phyloP scores from a whole-genome alignment of 495 filamentous ascomycete species.

The Penicillium daleae region DNA sequence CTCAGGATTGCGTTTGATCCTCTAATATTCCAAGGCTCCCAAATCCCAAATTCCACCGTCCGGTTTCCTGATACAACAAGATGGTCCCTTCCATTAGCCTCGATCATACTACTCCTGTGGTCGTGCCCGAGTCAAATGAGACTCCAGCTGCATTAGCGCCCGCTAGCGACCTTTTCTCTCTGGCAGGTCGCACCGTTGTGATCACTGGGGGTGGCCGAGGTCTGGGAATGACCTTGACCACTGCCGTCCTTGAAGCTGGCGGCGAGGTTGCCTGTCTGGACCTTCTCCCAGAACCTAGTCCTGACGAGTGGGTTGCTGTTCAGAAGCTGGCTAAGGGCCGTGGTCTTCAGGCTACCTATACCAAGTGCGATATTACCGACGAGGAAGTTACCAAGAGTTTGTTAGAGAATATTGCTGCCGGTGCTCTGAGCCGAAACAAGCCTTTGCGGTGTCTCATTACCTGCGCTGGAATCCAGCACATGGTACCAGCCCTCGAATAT shows the following conservation, averaged over 20 bases:
- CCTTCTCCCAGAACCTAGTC: slow-evolving; percentile 53
- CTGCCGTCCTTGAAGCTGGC: slow-evolving; percentile 72
- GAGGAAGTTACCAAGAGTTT: slow-evolving; percentile 41
- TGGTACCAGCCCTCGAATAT: slow-evolving; percentile 65
- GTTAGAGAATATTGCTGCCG: slow-evolving; percentile 48
- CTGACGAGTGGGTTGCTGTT: slow-evolving; percentile 43
- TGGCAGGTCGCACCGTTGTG: slow-evolving; percentile 68
- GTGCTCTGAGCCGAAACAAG: slow-evolving; percentile 45
- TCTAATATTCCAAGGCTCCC: neutral
- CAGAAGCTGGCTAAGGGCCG: slow-evolving; percentile 52
- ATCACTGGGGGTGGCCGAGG: slow-evolving; percentile 74
- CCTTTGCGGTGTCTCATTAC: slow-evolving; percentile 76
- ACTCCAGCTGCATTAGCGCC: slow-evolving; percentile 29
- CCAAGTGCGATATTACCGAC: slow-evolving; percentile 62
- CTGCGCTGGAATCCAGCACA: slow-evolving; percentile 79
- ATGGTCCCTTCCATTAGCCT: slow-evolving; percentile 36
- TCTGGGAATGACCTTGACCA: slow-evolving; percentile 62
- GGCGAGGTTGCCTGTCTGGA: slow-evolving; percentile 68
- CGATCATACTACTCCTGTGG: slow-evolving; percentile 27
- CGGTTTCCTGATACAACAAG: slow-evolving; percentile 2
- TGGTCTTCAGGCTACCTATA: slow-evolving; percentile 50
- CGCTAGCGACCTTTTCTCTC: slow-evolving; percentile 39
- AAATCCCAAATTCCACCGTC: too few relatives aligned
- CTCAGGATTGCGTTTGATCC: neutral
- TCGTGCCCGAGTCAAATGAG: slow-evolving; percentile 30